phyloP scores from a whole-genome alignment of 2,329 filamentous ascomycete genomes.

The Aureobasidium melanogenum region DNA sequence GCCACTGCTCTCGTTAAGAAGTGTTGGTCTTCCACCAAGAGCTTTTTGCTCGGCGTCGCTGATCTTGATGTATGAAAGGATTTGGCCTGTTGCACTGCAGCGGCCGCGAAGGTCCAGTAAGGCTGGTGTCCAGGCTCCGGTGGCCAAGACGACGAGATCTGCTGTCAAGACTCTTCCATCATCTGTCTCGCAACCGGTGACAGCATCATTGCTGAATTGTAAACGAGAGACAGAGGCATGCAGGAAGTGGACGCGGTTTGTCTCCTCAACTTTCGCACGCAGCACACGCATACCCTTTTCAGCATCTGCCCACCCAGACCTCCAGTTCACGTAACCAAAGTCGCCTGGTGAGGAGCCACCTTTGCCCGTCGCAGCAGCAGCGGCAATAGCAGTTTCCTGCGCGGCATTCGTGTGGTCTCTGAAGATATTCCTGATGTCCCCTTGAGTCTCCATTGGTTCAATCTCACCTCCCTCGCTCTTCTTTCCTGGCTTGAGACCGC shows the following conservation, averaged over 20 bases:
- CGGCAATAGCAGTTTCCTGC: neutral
- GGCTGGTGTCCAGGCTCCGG: conserved; percentile 77
- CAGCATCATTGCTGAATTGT: conserved; percentile 26
- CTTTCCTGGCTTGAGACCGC: conserved; percentile 36
- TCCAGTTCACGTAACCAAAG: conserved; percentile 61
- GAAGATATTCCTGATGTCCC: conserved; percentile 31
- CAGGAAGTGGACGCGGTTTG: conserved; percentile 44
- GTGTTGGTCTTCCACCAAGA: conserved; percentile 59
- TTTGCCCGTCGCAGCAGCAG: conserved; percentile 15
- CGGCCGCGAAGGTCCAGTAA: conserved; percentile 71
- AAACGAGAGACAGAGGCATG: conserved; percentile 40
- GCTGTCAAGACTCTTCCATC: conserved; percentile 46
- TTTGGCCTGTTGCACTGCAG: conserved; percentile 73
- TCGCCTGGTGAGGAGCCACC: conserved; percentile 21
- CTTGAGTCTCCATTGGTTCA: conserved; percentile 29
- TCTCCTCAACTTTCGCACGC: conserved; percentile 43
- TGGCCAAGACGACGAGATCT: conserved; percentile 69
- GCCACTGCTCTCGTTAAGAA: conserved; percentile 62
- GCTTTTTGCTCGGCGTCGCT: conserved; percentile 59
- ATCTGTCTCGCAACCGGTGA: conserved; percentile 52
- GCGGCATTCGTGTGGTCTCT: conserved; percentile 18
- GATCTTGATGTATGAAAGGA: conserved; percentile 67
- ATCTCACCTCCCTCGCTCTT: conserved; percentile 25
- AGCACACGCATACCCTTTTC: conserved; percentile 60
- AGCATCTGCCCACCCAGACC: conserved; percentile 74